Base-by-base conservation (phyloP, 2,329 filamentous ascomycete genomes). In the Kalaharituber pfeilii region DNA sequence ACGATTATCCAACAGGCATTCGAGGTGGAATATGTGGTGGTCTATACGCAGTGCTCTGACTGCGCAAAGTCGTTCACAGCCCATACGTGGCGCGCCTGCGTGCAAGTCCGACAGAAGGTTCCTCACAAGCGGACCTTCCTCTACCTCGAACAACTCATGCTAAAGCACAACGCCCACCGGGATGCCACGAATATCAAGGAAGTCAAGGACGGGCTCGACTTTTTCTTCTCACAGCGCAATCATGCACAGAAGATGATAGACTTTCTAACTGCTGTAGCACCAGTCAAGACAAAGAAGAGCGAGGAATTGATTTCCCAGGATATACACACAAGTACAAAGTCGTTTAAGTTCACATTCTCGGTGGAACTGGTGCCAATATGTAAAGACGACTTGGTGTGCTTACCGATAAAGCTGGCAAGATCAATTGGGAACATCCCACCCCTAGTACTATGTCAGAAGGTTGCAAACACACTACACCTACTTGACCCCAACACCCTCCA, bases 141-240 rank as follows among this genome's bases (percentile, higher is more conserved):
- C 56, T 84, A 78, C 66, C 79, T 96, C 30, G 91, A 96, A 69
- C 89, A 98, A 73, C 75, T 96, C 54, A 94, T 98, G 63, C 74
- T 98, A 63, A 96, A 95, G 73, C 87, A 96, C 68, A 78, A 79
- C 54, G 91, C 89, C 3, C 88, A 94, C 68, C 78, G 80, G 60
- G 88, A 98, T 62, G 91, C 89, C 0, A 88, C 95, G 70, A 98
- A 96, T 68, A 98, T 98, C 71, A 95, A 93, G 67, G 91, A 98
- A 70, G 84, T 86, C 26, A 88, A 88, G 69, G 87, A 95, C 63
- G 91, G 91, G 1, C 81, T 98, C 56, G 91, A 98, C 67, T 98
- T 98, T 69, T 98, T 82, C 75, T 98, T 91, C 66, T 77, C 86
- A 0, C 80, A 84, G 56, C 76, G 86, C 64, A 98, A 95, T 65